Evolutionary conservation across 352 stramenopile genomes (phyloP), one percentile per base, ranked within the genome.

Genomic region (Phytophthora sp.): DNA sequence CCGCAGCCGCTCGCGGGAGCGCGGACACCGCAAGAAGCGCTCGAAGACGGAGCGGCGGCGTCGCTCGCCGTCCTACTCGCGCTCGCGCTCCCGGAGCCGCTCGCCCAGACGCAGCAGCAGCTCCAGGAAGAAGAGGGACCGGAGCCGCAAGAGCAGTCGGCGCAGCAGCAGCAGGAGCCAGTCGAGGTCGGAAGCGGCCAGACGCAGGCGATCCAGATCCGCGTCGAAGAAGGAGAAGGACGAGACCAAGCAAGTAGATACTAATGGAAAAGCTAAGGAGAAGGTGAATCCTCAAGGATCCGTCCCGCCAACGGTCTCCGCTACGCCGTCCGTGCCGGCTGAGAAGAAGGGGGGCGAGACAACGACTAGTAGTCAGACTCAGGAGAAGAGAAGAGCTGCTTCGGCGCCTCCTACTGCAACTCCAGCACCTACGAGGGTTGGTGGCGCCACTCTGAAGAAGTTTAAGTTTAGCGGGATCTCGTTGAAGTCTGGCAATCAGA

Each of bases 391-490:
- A 27, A 62, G 42, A 17, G 23, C 27, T 12, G 39, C 42, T n/a
- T 7, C 18, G 5, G 24, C 27, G 17, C 24, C 37, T 17, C 32
- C 45, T 62, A 34, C 54, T 21, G 39, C 52, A 10, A 69, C 66
- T 50, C 52, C 62, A 42, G n/a, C 52, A 18, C 12, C 46, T n/a
- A 31, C 45, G 23, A 69, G 31, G 18, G 66, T 32, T 15, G 61
- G 62, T 45, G 43, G 48, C 11, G 61, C 45, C 13, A 61, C 41
- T 2, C 13, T 72, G 30, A 82, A 85, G 54, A 84, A 72, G 27
- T 91, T 91, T 44, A 89, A 84, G 44, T 95, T 93, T 42, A 76
- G 70, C 11, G 66, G 73, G 6, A 91, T 95, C 24, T 79, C 84
- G 5, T 58, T 95, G 24, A 95, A 91, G 62, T 15, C 61, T 44